These are phyloP conservation scores for Syzygium jambos DNA, from an alignment of 345 rosid species.

Conservation along the genomic window DNA sequence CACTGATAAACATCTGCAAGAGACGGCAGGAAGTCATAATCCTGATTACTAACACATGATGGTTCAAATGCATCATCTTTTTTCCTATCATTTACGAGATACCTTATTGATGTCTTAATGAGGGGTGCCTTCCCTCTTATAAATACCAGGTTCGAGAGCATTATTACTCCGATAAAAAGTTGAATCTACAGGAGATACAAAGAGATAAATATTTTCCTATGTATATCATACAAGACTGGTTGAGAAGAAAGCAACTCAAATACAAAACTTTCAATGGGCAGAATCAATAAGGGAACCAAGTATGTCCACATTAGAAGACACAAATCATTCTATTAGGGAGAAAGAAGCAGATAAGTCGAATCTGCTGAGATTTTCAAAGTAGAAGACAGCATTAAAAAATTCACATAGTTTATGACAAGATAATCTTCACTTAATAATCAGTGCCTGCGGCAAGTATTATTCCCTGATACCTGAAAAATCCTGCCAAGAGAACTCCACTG, in stretches of 20 bases:
- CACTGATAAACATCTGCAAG: constrained; percentile 72
- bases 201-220: background rate
- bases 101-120: background rate
- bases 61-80: background rate
- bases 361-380: background rate
- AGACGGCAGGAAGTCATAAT: constrained; percentile 4
- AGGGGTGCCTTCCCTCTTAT: background rate
- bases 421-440: background rate
- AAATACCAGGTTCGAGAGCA: background rate
- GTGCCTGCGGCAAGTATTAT: background rate
- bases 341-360: background rate
- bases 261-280: background rate
- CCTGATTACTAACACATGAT: background rate
- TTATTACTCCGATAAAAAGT: background rate
- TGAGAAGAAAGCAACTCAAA: background rate
- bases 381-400: background rate
- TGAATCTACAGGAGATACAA: background rate
- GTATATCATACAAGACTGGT: background rate
- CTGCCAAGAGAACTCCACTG: constrained; percentile 61
- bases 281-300: background rate
- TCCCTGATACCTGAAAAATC: constrained; percentile 67
- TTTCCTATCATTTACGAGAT: background rate
- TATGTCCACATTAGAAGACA: background rate
- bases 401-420: background rate
- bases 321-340: background rate